Evolutionary conservation across 257 asterid genomes (phyloP).

Genomic region (Solanum dulcamara): DNA sequence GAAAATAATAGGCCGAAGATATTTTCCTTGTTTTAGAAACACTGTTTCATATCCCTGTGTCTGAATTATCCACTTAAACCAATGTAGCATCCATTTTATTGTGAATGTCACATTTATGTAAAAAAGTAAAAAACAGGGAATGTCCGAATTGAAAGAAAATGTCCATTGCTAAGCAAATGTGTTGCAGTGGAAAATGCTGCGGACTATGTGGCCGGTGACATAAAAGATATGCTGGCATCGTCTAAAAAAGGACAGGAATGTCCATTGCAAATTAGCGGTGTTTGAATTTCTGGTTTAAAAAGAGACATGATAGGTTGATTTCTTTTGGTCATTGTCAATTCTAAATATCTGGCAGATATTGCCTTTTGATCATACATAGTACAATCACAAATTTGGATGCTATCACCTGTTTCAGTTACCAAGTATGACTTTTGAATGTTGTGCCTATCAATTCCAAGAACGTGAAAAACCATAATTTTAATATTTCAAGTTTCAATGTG

Average conservation of each 20-base stretch:
- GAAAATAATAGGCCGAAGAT: not conserved
- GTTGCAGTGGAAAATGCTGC: not conserved
- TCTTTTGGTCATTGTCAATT: not conserved
- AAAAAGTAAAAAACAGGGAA: not conserved
- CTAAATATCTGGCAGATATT: not conserved
- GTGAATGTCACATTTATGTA: not conserved
- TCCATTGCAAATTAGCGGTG: not conserved
- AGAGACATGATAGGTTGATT: not conserved
- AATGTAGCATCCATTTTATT: not conserved
- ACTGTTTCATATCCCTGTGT: not conserved
- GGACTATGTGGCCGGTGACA: not conserved
- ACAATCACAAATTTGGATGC: not conserved
- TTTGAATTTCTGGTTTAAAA: not conserved
- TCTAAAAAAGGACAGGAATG: not conserved
- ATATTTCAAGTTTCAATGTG: not conserved
- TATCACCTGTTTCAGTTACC: not conserved
- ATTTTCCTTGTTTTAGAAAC: not conserved
- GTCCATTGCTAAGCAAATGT: not conserved
- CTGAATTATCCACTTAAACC: not conserved
- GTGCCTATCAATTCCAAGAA: not conserved
- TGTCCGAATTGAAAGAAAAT: not conserved
- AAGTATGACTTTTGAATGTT: not conserved
- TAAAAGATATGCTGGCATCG: not conserved
- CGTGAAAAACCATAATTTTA: not conserved
- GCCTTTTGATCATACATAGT: not conserved